Conservation (phyloP, 495 filamentous ascomycete species). For the Aspergillus funiculosus region DNA sequence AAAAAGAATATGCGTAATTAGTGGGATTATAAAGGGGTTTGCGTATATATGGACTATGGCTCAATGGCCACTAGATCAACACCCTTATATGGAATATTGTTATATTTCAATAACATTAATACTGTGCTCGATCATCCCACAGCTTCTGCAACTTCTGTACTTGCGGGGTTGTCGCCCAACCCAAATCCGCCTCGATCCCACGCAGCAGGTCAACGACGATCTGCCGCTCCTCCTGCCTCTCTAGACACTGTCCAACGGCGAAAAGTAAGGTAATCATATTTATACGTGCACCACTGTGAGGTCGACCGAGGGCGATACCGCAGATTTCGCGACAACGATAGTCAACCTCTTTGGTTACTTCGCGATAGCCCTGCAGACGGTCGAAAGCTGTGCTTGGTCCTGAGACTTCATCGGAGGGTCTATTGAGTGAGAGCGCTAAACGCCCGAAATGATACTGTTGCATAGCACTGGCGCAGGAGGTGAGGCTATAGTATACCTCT, state of each 20-base stretch:
- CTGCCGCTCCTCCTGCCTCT: slow-evolving; percentile 29
- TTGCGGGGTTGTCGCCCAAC: slow-evolving; percentile 34
- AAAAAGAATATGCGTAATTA: too few species aligned
- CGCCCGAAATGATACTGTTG: slow-evolving; percentile 42
- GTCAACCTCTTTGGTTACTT: slow-evolving; percentile 42
- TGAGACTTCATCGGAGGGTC: slow-evolving; percentile 31
- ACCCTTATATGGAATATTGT: too few species aligned
- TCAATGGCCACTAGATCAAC: too few species aligned
- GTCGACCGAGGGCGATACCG: slow-evolving; percentile 36
- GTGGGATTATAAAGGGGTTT: too few species aligned
- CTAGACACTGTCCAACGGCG: slow-evolving; percentile 37
- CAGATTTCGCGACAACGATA: slow-evolving; percentile 35
- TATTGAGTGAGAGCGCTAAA: slow-evolving; percentile 35
- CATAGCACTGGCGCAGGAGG: slow-evolving; percentile 35
- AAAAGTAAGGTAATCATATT: slow-evolving; percentile 37
- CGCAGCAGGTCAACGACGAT: slow-evolving; percentile 35
- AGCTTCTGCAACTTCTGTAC: slow-evolving; percentile 29
- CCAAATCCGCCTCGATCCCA: slow-evolving; percentile 36
- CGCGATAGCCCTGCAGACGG: slow-evolving; percentile 36
- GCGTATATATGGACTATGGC: too few species aligned
- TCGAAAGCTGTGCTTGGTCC: slow-evolving; percentile 38
- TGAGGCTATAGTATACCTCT: slow-evolving; percentile 31
- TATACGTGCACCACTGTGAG: slow-evolving; percentile 31
- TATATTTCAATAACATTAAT: too few species aligned
- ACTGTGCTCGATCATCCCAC: slow-evolving; percentile 29